Evolutionary conservation across 1,284 basidiomycete genomes (phyloP).

Genomic region (Cutaneotrichosporon cavernicola): DNA sequence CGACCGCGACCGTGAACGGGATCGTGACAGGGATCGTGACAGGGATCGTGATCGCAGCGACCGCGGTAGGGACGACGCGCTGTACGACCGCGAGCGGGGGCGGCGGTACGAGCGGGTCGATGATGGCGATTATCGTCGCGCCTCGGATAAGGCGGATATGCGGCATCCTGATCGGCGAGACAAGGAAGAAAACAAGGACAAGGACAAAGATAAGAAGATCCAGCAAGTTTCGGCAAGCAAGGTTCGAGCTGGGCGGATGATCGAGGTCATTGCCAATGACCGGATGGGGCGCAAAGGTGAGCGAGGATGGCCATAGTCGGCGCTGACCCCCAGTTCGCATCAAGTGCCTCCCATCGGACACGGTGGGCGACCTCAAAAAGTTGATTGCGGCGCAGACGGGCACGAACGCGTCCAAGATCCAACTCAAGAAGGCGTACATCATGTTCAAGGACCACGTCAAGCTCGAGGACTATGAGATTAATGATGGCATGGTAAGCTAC

Average conservation of each 20-base stretch:
- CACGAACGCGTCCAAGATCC: conserved; percentile 79
- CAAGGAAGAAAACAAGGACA: conserved; percentile 12
- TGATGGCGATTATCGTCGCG: conserved; percentile 8
- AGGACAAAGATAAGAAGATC: conserved; percentile 1
- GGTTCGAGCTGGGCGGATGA: conserved; percentile 47
- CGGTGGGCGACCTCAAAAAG: conserved; percentile 93
- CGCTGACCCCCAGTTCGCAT: conserved; percentile 67
- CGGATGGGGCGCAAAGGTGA: conserved; percentile 91
- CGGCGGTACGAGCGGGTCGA: neutral
- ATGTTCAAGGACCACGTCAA: conserved; percentile 94
- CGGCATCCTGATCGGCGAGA: conserved; percentile 12
- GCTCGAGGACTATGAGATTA: conserved; percentile 87
- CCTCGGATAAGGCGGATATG: conserved; percentile 3
- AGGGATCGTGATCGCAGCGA: conserved; percentile 19
- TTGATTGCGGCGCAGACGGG: conserved; percentile 96
- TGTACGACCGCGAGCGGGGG: conserved; percentile 16
- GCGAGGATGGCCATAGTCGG: neutral
- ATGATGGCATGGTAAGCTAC: conserved; percentile 72
- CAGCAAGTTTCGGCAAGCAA: conserved; percentile 17
- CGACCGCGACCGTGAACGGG: conserved; percentile 15
- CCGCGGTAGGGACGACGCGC: conserved; percentile 14
- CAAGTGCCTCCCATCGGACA: conserved; percentile 91
- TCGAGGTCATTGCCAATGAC: conserved; percentile 93
- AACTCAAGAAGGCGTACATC: conserved; percentile 97
- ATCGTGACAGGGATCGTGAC: conserved; percentile 12